Evolutionary conservation across 495 filamentous ascomycete species (phyloP), one percentile per base, ranked within the genome.

Genomic region (Hypoxylon fuscum): DNA sequence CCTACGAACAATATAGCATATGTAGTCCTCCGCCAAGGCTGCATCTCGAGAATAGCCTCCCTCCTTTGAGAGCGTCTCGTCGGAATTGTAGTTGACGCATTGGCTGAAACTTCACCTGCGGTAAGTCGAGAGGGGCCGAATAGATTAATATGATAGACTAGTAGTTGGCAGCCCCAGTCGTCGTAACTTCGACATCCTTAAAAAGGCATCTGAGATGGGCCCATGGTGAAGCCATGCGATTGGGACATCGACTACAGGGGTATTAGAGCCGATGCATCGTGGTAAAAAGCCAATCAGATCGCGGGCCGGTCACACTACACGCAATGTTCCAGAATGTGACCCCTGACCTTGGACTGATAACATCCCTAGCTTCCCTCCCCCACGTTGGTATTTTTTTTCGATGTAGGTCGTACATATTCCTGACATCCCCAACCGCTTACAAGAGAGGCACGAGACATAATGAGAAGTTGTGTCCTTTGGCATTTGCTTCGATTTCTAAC

Each of bases 271-370:
- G 40, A 57, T 49, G 48, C 35, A 58, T 38, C 40, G 25, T 55
- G 41, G 27, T 45, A 12, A 22, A 11, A 14, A 27, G 15, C 61
- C 61, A 64, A 64, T 59, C 48, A 59, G 11, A 14, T 49, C 18
- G 11, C 8, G 11, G n/a, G 2, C 43, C 37, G 14, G 17, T 32
- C 61, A 64, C 55, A 59, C 55, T 48, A 54, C 31, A 43, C 48
- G 22, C 32, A 44, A 55, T 59, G 29, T 53, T 44, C 37, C 35
- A 59, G 25, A 27, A 51, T 42, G 41, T 27, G 17, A 8, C 10
- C 27, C 46, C 45, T 20, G 59, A 49, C 52, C n/a, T n/a, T n/a
- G n/a, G n/a, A 27, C 47, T 57, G 47, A 64, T 64, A 54, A 59
- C 10, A 23, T 38, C 44, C 48, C 49, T 45, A 23, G 29, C 43